phyloP scores from a whole-genome alignment of 2,329 filamentous ascomycete species.

The Pseudocercospora ulei region DNA sequence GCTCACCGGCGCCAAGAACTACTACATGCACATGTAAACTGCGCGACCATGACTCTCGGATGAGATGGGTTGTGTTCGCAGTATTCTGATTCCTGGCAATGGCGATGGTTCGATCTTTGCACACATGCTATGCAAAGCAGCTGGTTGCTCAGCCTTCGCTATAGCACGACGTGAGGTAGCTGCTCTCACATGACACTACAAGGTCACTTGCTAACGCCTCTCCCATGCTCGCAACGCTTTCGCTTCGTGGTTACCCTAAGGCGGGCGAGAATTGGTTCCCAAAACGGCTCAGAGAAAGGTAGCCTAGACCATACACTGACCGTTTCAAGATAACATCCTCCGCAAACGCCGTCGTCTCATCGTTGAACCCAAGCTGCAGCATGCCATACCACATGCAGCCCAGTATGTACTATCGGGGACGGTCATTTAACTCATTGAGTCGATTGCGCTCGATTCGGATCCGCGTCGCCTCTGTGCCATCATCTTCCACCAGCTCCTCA shows the following conservation, averaged over 20 bases:
- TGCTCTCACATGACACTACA: slow-evolving; percentile 2
- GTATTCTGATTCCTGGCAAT: too few species aligned
- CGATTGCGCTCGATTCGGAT: slow-evolving; percentile 38
- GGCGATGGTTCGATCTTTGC: not conserved
- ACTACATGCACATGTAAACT: too few species aligned
- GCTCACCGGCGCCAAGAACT: too few species aligned
- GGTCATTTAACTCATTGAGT: slow-evolving; percentile 18
- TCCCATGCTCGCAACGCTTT: slow-evolving; percentile 15
- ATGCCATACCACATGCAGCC: slow-evolving; percentile 1
- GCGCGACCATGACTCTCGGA: too few species aligned
- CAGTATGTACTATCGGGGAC: slow-evolving; percentile 13
- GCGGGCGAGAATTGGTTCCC: not conserved
- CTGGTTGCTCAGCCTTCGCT: slow-evolving; percentile 4
- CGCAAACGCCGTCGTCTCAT: slow-evolving; percentile 4
- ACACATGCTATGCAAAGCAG: slow-evolving; percentile 3
- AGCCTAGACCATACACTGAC: slow-evolving; percentile 1
- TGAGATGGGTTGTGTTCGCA: too few species aligned
- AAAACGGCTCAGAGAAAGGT: slow-evolving; percentile 1
- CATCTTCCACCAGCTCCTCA: slow-evolving; percentile 53
- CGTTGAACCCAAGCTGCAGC: slow-evolving; percentile 5
- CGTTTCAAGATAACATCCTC: slow-evolving; percentile 5
- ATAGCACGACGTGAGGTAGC: slow-evolving; percentile 6
- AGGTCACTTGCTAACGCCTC: slow-evolving; percentile 12
- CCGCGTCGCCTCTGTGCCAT: slow-evolving; percentile 55
- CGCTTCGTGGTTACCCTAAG: slow-evolving; percentile 6